These are phyloP conservation scores for Flaveria ramosissima DNA, from an alignment of 129 eudicot genomes.

Conservation along the genomic window DNA sequence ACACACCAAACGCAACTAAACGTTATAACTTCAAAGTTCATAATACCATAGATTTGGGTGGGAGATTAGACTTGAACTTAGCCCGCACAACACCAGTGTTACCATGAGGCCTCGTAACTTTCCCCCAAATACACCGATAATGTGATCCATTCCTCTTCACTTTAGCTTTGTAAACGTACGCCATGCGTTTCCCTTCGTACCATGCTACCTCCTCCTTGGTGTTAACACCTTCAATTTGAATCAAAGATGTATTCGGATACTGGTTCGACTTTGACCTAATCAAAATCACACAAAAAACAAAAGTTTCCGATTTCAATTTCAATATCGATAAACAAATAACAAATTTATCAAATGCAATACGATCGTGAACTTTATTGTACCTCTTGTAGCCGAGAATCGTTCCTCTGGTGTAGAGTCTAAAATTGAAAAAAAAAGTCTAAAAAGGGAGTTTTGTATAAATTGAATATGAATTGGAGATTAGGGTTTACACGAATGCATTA, in stretches of 20 bases:
- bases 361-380: conserved; percentile 13
- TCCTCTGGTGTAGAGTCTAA: conserved; percentile 83
- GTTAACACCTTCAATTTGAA: conserved; percentile 91
- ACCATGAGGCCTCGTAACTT: conserved; percentile 92
- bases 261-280: conserved; percentile 95
- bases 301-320: not conserved
- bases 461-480: not conserved
- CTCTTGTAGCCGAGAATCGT: conserved; percentile 93
- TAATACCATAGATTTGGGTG: conserved; percentile 94
- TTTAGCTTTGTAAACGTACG: conserved; percentile 83
- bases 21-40: not conserved
- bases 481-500: not conserved
- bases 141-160: conserved; percentile 78
- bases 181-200: conserved; percentile 87
- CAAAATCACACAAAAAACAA: not conserved
- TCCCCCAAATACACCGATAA: conserved; percentile 96
- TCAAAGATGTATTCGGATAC: conserved; percentile 87
- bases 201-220: conserved; percentile 86
- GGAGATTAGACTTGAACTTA: conserved; percentile 88
- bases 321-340: not conserved
- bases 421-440: not conserved
- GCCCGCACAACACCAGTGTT: conserved; percentile 95
- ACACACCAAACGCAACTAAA: not conserved
- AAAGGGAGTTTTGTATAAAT: not conserved
- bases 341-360: no score